A percentile compares a stretch with the other conserved stretches of the same genome.
Evolutionary conservation across 2,329 filamentous ascomycete species (phyloP).

Genomic region (Diaporthe citrichinensis): DNA sequence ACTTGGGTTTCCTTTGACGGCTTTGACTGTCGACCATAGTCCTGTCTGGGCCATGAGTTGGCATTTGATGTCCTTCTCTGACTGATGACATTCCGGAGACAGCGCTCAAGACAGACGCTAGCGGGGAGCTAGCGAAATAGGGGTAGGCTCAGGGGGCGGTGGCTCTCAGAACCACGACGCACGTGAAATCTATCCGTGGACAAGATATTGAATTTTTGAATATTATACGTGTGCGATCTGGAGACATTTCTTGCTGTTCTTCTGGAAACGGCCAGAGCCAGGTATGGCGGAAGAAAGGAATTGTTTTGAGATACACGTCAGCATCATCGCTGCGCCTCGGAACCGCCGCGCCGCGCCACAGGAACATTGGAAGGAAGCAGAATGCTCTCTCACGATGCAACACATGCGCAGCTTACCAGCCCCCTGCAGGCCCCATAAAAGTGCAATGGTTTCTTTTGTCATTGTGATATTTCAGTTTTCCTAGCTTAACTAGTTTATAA

Average conservation of each 20-base stretch:
- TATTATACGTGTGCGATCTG: not conserved
- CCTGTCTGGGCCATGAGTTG: not conserved
- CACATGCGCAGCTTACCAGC: not conserved
- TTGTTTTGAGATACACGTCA: not conserved
- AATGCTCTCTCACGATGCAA: not conserved
- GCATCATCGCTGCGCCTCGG: conserved; percentile 2
- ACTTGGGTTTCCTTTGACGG: not conserved
- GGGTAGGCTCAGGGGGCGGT: not conserved
- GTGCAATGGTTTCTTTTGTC: too few species aligned
- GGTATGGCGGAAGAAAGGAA: not conserved
- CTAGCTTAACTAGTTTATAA: too few species aligned
- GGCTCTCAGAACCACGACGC: not conserved
- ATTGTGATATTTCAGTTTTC: too few species aligned
- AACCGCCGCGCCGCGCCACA: not conserved
- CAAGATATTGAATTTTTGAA: not conserved
- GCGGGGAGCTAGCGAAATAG: not conserved
- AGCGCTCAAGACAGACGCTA: not conserved
- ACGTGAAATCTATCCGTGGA: not conserved
- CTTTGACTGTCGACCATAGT: not conserved
- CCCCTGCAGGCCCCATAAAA: too few species aligned
- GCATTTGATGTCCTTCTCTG: not conserved
- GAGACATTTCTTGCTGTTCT: not conserved
- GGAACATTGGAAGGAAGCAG: not conserved
- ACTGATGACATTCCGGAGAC: not conserved
- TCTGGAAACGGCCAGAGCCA: not conserved